Conservation (phyloP, 176 grass and related monocot genomes). For the Dactylis glomerata region DNA sequence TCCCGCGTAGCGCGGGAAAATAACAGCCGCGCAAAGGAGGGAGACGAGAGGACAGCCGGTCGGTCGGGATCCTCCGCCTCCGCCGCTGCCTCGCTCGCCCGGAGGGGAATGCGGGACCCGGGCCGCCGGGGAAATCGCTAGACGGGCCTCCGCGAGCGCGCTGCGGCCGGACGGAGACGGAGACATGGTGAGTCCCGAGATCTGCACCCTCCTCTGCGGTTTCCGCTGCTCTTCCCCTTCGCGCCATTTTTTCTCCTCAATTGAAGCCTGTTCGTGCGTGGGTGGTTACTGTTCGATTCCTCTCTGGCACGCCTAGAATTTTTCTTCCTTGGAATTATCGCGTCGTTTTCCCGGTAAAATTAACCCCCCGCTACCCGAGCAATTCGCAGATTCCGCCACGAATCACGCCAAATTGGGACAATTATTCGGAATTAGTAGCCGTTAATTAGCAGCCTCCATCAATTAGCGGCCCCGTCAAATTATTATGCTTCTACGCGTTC, state of each 20-base stretch:
- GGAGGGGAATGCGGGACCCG: constrained; percentile 59
- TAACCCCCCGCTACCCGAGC: background rate
- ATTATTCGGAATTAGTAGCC: background rate
- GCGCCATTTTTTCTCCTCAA: background rate
- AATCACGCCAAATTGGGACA: background rate
- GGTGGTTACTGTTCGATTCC: constrained; percentile 24
- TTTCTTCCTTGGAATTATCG: background rate
- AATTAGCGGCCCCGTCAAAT: background rate
- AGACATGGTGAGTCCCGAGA: constrained; percentile 47
- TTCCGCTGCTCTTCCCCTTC: background rate
- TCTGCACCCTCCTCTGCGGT: background rate
- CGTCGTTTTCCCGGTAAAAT: background rate
- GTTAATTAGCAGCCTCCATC: background rate
- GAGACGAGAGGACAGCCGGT: background rate
- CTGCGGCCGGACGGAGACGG: background rate
- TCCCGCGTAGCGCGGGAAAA: constrained; percentile 17
- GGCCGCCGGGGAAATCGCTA: constrained; percentile 17
- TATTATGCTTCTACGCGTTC: background rate
- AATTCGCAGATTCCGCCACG: background rate
- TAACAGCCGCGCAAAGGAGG: background rate
- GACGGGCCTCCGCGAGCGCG: background rate
- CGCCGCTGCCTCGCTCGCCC: background rate
- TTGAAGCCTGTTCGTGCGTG: background rate
- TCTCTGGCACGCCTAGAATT: background rate
- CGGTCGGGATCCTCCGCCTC: constrained; percentile 4